Conservation (phyloP, 2,329 filamentous ascomycete genomes). For the Neofusicoccum ribis region DNA sequence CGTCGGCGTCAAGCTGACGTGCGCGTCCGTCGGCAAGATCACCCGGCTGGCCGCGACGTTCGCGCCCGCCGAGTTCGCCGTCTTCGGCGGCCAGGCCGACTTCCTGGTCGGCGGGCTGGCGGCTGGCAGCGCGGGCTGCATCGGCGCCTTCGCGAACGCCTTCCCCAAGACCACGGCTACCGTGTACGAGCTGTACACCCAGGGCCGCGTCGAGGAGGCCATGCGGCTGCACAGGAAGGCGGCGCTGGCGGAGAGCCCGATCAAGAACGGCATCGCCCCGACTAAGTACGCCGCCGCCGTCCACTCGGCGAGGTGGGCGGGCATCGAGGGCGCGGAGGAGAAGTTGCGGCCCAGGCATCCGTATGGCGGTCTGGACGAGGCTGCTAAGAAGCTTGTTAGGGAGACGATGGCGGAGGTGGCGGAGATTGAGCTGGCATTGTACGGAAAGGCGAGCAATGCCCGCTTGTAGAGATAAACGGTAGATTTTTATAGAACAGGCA, state of each 20-base stretch:
- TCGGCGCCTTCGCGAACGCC: conserved; percentile 29
- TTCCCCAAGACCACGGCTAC: conserved; percentile 57
- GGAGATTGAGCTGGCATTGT: not conserved
- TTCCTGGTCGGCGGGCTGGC: conserved; percentile 62
- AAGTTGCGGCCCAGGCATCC: conserved; percentile 61
- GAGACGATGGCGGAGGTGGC: conserved; percentile 1
- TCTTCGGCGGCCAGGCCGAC: conserved; percentile 72
- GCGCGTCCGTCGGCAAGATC: conserved; percentile 72
- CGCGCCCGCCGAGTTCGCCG: conserved; percentile 59
- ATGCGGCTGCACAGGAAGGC: conserved; percentile 61
- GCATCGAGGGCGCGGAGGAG: conserved; percentile 56
- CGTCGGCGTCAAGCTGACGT: conserved; percentile 70
- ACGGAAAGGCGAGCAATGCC: too few relatives aligned
- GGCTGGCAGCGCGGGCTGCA: conserved; percentile 57
- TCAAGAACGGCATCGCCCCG: conserved; percentile 65
- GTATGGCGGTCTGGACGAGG: conserved; percentile 49
- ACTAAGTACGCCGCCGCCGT: conserved; percentile 68
- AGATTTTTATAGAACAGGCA: not conserved
- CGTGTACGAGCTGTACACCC: conserved; percentile 62
- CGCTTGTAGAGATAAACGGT: too few relatives aligned
- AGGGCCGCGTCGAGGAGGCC: conserved; percentile 59
- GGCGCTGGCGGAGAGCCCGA: conserved; percentile 64
- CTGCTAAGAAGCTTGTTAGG: not conserved
- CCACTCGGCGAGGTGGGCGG: conserved; percentile 61
- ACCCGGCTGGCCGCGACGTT: conserved; percentile 57